phyloP scores from a whole-genome alignment of 192 early-diverging fungal genomes.

The Gigaspora rosea region DNA sequence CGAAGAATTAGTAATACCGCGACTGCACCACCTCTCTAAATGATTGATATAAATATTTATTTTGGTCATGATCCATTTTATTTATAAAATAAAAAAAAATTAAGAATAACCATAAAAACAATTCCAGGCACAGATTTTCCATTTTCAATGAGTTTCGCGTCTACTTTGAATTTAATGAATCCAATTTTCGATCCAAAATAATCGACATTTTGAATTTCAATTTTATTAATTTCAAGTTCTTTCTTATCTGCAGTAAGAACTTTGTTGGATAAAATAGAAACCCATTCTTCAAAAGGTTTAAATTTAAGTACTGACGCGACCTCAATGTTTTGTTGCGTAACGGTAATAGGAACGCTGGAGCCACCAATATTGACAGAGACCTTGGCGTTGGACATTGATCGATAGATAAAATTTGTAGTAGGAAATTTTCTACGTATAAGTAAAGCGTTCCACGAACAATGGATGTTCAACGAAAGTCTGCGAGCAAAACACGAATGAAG shows the following conservation, averaged over 20 bases:
- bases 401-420: too few relatives aligned
- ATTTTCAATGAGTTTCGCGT: slow-evolving; percentile 52
- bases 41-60: not conserved
- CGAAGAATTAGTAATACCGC: slow-evolving; percentile 69
- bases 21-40: slow-evolving; percentile 71
- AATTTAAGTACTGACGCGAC: slow-evolving; percentile 48
- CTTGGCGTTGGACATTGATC: too few relatives aligned
- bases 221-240: slow-evolving; percentile 46
- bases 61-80: not conserved
- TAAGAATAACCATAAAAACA: slow-evolving; percentile 67
- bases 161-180: slow-evolving; percentile 72
- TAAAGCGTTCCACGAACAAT: too few relatives aligned
- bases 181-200: slow-evolving; percentile 68
- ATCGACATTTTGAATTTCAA: slow-evolving; percentile 77
- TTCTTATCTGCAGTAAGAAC: slow-evolving; percentile 25
- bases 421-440: too few relatives aligned
- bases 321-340: slow-evolving; percentile 19
- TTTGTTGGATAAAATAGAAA: slow-evolving; percentile 46
- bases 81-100: not conserved
- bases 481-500: too few relatives aligned
- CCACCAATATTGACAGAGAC: slow-evolving; percentile 9
- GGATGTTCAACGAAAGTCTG: too few relatives aligned
- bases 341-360: slow-evolving; percentile 30
- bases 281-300: slow-evolving; percentile 64
- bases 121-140: slow-evolving; percentile 66